Evolutionary conservation across 1,139 yeast species (phyloP), one percentile per base, ranked within the genome.

Genomic region (Suhomyces panamericanus): DNA sequence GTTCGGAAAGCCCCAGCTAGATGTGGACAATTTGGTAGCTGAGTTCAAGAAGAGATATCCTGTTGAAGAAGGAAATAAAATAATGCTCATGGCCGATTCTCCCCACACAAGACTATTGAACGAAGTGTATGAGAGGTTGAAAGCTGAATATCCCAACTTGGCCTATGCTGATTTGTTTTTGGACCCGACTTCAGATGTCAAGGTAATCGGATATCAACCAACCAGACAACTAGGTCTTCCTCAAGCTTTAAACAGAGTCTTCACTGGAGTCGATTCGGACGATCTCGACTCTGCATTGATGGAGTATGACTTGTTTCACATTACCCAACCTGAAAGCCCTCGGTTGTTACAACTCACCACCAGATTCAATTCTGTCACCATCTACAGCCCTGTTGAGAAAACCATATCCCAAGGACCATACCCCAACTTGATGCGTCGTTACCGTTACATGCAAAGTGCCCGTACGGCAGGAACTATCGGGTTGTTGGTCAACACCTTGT

Each of bases 401-500:
- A 46, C 57, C 0, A 46, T 71, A 1, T 56, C 65, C 0, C 67
- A 69, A 16, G 87, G 89, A 0, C 91, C 95, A 0, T 81, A 75
- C 57, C 90, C 95, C 0, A 83, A 87, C 17, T 69, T 93, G 46
- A 86, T 85, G 84, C 81, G 85, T 53, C 76, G 99, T 32, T 95
- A 93, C 60, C 77, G 87, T 49, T 83, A 76, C 57, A 90, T 93
- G 87, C 93, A 87, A 59, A 75, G 85, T 58, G 96, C 97, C 0
- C 77, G 96, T 55, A 79, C 93, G 1, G 95, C 98, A 0, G 90
- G 95, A 1, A 91, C 98, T 0, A 75, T 93, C 33, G 99, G 99
- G 6, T 80, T 93, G 22, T 73, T 93, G 35, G 91, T 93, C 39
- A 95, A 95, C 59, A 93, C 99, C 0, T 69, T 93, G 32, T 90